phyloP scores from a whole-genome alignment of 345 rosid species.

The Balakata baccata region DNA sequence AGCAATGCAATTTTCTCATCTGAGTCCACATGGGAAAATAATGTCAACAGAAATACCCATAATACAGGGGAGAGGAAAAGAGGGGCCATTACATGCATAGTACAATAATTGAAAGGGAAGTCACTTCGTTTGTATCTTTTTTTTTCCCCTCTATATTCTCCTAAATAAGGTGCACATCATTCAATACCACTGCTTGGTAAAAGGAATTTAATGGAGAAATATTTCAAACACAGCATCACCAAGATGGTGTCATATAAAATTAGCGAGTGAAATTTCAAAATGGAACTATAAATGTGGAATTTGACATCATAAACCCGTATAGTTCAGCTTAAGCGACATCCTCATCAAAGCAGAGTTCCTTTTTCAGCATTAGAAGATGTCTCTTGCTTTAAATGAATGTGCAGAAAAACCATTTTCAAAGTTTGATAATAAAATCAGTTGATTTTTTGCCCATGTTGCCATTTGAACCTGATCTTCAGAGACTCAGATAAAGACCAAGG shows the following conservation, averaged over 20 bases:
- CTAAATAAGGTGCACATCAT: no score
- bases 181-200: no score
- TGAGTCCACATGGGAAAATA: constrained; percentile 27
- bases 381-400: neutral
- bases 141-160: no score
- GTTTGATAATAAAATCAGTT: no score
- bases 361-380: neutral
- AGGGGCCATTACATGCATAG: neutral
- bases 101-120: neutral
- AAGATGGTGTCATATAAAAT: no score
- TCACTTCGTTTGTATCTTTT: neutral
- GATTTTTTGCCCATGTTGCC: neutral
- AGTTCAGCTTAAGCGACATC: no score
- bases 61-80: constrained; percentile 2
- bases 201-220: no score
- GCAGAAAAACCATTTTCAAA: neutral
- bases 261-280: no score
- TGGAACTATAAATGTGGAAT: no score
- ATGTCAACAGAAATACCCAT: constrained; percentile 3
- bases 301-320: no score
- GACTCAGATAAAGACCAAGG: neutral
- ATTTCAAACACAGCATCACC: no score
- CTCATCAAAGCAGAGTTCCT: neutral
- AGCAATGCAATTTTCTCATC: constrained; percentile 94
- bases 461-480: neutral